Percentiles rank a stretch among this genome's conserved stretches.
Conservation (phyloP, 257 asterid species). For the Forsythia viridissima region DNA sequence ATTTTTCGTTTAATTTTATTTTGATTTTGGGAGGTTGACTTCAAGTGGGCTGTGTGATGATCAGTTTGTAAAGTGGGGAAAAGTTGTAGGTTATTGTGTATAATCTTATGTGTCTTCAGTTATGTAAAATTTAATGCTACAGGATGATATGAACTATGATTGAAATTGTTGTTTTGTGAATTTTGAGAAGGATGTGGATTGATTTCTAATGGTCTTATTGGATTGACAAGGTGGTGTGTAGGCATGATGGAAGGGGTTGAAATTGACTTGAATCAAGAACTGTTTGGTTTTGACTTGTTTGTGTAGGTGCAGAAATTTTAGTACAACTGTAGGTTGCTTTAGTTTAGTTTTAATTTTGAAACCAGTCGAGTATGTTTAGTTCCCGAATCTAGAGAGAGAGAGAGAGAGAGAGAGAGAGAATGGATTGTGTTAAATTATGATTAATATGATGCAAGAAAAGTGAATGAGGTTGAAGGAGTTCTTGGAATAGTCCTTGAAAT, state of each 20-base stretch:
- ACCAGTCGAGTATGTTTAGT: not conserved
- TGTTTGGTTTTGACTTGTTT: not conserved
- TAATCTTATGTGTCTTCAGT: not conserved
- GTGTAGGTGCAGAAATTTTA: not conserved
- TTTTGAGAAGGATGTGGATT: not conserved
- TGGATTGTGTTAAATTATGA: not conserved
- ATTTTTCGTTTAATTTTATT: not conserved
- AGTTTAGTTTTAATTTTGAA: not conserved
- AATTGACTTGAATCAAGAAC: not conserved
- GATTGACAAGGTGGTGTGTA: not conserved
- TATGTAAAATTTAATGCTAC: not conserved
- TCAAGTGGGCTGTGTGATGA: constrained; percentile 11
- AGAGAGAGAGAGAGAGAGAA: not conserved
- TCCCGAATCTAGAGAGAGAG: not conserved
- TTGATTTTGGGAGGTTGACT: constrained; percentile 22
- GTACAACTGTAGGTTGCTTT: not conserved
- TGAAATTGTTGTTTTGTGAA: not conserved
- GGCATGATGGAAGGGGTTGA: not conserved
- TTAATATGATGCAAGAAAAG: not conserved
- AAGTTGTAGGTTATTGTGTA: not conserved
- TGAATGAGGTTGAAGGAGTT: not conserved
- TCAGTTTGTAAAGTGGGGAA: not conserved
- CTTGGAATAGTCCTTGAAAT: not conserved
- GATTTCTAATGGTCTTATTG: not conserved
- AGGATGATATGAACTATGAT: not conserved